Base-by-base conservation (phyloP, 208 protist genomes). In the Crithidia acanthocephali region DNA sequence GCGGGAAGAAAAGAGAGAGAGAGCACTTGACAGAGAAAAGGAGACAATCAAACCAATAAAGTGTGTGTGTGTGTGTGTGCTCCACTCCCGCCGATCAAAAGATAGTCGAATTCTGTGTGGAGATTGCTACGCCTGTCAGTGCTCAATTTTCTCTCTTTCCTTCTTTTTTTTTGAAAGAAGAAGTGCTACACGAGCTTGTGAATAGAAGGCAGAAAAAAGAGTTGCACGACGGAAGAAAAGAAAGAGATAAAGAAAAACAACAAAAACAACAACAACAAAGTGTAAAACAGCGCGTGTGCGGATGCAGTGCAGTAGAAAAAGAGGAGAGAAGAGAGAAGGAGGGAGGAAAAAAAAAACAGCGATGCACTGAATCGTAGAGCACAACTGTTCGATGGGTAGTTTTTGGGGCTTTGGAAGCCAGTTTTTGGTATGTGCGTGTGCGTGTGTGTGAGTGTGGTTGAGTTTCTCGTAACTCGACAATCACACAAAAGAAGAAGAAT, bases 191-290 rank as follows among this genome's bases (percentile, higher is more conserved):
- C 3, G 13, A 63, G n/a, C n/a, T n/a, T n/a, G n/a, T n/a, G n/a
- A n/a, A 44, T 44, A 15, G 20, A 50, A 50, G 20, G 18, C 11
- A n/a, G 6, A 35, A 48, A 62, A 30, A 62, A 35, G 11, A 63
- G 35, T 45, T 22, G 20, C 4, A 47, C 3, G 13, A 63, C 13
- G 64, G 4, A 56, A 18, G 10, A 51, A 30, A 52, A 33, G 37
- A 61, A 53, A 44, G 47, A 68, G 48, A 71, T 7, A 59, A 60
- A 18, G 18, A 66, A 51, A 64, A 35, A 13, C 35, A 40, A 40
- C 11, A 13, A 40, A 40, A 40, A 18, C 3, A 35, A 0, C 8
- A 51, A 9, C 11, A n/a, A n/a, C n/a, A n/a, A n/a, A n/a, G n/a
- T n/a, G n/a, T n/a, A n/a, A n/a, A n/a, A n/a, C n/a, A n/a, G n/a